A percentile compares a stretch with the other conserved stretches of the same genome.
These are phyloP conservation scores for Obelidium mucronatum DNA, from an alignment of 192 early-diverging fungal genomes.

Conservation along the genomic window DNA sequence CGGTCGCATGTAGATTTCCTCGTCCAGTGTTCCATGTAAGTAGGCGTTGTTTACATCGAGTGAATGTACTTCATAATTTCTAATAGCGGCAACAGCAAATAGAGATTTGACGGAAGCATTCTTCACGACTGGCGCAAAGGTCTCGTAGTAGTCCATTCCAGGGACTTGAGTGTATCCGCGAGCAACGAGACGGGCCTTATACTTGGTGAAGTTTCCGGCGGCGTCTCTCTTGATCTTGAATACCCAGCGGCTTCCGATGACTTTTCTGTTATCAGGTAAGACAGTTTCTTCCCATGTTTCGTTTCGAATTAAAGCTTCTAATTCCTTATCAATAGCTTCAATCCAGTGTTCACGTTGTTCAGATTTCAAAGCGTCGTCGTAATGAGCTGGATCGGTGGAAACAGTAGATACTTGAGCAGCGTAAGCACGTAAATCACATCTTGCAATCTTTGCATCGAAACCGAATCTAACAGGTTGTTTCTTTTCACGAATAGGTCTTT, in stretches of 20 bases:
- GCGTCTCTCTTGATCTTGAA: slow-evolving; percentile 34
- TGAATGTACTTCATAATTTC: slow-evolving; percentile 32
- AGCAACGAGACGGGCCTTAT: slow-evolving; percentile 45
- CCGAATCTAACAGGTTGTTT: neutral
- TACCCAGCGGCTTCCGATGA: slow-evolving; percentile 38
- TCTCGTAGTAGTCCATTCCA: slow-evolving; percentile 50
- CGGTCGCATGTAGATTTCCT: slow-evolving; percentile 39
- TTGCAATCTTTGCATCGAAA: neutral
- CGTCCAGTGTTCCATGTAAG: slow-evolving; percentile 41
- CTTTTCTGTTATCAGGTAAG: slow-evolving; percentile 10
- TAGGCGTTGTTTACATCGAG: slow-evolving; percentile 48
- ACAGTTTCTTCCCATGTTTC: slow-evolving; percentile 2
- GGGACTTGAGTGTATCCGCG: slow-evolving; percentile 45
- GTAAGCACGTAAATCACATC: neutral
- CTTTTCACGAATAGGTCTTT: neutral
- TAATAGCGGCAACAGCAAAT: slow-evolving; percentile 3
- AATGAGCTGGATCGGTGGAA: neutral
- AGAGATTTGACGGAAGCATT: slow-evolving; percentile 31
- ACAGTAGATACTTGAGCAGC: neutral
- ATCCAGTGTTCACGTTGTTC: neutral
- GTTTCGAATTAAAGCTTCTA: slow-evolving; percentile 10
- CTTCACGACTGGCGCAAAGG: slow-evolving; percentile 50
- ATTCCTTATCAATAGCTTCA: neutral
- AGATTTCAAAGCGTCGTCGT: neutral
- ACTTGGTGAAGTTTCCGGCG: slow-evolving; percentile 32